A percentile compares a stretch with the other conserved stretches of the same genome.
Conservation (phyloP, 2,329 filamentous ascomycete species). For the Verticillium zaregamsianum region DNA sequence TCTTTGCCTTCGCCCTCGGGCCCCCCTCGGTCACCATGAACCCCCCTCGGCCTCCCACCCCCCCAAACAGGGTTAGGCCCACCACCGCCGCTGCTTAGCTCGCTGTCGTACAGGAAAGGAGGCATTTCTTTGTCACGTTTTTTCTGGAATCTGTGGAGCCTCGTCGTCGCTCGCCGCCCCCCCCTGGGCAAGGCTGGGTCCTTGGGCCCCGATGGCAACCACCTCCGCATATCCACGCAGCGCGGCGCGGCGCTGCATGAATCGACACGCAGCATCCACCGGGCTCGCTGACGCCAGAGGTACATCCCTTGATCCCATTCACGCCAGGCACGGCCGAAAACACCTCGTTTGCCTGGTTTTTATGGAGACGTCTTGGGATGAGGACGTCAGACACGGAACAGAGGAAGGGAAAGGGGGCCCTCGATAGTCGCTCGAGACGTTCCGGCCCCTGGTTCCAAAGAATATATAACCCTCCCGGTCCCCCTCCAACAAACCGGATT, state of each 20-base stretch:
- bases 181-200: neutral
- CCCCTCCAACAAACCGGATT: neutral
- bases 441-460: neutral
- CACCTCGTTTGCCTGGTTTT: constrained; percentile 14
- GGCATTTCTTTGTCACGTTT: neutral
- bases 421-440: neutral
- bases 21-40: neutral
- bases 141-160: neutral
- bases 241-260: neutral
- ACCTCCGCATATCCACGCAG: constrained; percentile 2
- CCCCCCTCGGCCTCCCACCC: neutral
- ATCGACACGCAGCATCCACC: neutral
- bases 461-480: neutral
- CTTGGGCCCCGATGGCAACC: neutral
- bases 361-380: constrained; percentile 8
- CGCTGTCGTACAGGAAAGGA: neutral
- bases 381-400: neutral
- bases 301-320: neutral
- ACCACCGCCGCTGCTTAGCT: neutral
- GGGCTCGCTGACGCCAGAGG: constrained; percentile 2
- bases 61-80: neutral
- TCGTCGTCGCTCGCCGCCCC: neutral
- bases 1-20: neutral
- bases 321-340: neutral
- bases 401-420: neutral